phyloP scores from a whole-genome alignment of 805 yeast genomes.

The Ogataea dorogensis region DNA sequence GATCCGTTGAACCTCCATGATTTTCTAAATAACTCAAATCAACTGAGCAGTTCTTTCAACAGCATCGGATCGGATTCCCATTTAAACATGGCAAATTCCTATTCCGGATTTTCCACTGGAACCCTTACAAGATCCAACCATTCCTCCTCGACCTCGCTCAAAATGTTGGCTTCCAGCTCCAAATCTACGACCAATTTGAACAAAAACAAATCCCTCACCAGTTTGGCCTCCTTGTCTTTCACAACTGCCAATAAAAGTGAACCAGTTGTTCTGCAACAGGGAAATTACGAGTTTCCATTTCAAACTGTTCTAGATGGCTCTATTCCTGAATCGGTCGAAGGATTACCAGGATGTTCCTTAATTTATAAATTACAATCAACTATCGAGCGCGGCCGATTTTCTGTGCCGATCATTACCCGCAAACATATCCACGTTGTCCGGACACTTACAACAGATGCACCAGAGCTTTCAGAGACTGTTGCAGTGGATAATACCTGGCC shows the following conservation, averaged over 20 bases:
- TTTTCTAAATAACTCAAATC: constrained; percentile 25
- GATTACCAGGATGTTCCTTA: constrained; percentile 75
- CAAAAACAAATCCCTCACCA: constrained; percentile 35
- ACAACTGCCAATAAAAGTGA: constrained; percentile 20
- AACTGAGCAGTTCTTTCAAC: constrained; percentile 20
- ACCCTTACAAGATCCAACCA: constrained; percentile 36
- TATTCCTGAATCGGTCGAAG: constrained; percentile 85
- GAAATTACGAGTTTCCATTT: constrained; percentile 90
- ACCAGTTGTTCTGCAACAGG: constrained; percentile 52
- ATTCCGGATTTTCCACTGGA: constrained; percentile 31
- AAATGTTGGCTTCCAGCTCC: constrained; percentile 31
- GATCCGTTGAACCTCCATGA: constrained; percentile 59
- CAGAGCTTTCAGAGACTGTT: constrained; percentile 86
- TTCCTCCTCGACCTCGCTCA: constrained; percentile 45
- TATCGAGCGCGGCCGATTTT: constrained; percentile 79
- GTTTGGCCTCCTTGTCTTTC: constrained; percentile 26
- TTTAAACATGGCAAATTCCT: constrained; percentile 11
- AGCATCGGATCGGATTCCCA: constrained; percentile 8
- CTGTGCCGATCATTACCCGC: constrained; percentile 59
- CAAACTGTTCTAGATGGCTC: constrained; percentile 81
- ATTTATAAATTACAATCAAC: constrained; percentile 73
- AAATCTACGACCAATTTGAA: constrained; percentile 17
- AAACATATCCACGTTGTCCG: constrained; percentile 79
- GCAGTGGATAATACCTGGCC: constrained; percentile 97
- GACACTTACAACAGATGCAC: constrained; percentile 82